phyloP scores from a whole-genome alignment of 1,139 yeast genomes.

The Geotrichum aggregatum region DNA sequence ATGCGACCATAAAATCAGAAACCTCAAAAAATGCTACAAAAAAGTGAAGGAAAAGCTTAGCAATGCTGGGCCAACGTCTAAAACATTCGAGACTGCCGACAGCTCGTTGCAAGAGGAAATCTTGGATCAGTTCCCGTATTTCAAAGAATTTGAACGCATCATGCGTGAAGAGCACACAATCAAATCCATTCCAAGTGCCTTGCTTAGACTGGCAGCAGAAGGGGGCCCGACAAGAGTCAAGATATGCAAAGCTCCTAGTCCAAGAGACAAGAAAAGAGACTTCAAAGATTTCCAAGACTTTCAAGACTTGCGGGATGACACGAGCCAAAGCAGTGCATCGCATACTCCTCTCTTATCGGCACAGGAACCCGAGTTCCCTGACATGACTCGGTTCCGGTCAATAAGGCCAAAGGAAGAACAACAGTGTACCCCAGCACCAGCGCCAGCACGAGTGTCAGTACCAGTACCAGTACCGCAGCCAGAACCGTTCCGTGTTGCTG shows the following conservation, averaged over 20 bases:
- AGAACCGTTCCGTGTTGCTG: slow-evolving; percentile 2
- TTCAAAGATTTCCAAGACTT: not conserved
- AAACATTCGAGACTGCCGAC: not conserved
- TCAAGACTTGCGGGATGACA: not conserved
- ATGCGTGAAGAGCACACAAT: slow-evolving; percentile 15
- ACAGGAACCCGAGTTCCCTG: slow-evolving; percentile 13
- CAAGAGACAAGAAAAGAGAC: not conserved
- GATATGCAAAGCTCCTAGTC: not conserved
- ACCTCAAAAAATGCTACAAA: slow-evolving; percentile 18
- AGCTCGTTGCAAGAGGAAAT: slow-evolving; percentile 10
- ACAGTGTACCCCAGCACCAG: no score
- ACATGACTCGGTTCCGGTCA: slow-evolving; percentile 18
- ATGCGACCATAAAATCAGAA: slow-evolving; percentile 20
- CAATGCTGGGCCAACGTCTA: not conserved
- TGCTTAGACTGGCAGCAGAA: slow-evolving; percentile 17
- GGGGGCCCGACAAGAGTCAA: slow-evolving; percentile 9
- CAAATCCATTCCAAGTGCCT: slow-evolving; percentile 12
- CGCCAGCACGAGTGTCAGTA: no score
- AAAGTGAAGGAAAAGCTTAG: slow-evolving; percentile 15
- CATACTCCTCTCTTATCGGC: not conserved
- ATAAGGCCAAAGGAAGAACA: slow-evolving; percentile 17
- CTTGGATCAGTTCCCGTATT: slow-evolving; percentile 17
- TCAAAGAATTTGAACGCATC: slow-evolving; percentile 14
- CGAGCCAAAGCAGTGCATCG: not conserved
- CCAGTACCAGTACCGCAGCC: not conserved